These are phyloP conservation scores for Citrus australasica DNA, from an alignment of 345 rosid species.

Conservation along the genomic window DNA sequence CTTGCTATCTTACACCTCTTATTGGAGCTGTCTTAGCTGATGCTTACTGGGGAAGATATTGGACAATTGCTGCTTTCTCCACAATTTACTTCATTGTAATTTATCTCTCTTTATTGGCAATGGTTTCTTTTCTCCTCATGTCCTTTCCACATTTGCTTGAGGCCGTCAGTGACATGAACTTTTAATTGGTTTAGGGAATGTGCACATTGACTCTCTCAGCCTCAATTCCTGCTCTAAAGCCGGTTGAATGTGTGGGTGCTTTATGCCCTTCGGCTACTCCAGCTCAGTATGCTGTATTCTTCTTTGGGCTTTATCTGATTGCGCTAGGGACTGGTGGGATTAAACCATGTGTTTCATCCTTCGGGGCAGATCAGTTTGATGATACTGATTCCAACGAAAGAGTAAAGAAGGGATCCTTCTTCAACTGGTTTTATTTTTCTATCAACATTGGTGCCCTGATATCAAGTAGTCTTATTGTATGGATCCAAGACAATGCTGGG, in stretches of 20 bases:
- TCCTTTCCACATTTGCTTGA: background rate
- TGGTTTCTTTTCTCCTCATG: background rate
- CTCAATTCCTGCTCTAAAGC: slow-evolving; percentile 61
- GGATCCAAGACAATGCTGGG: slow-evolving; percentile 89
- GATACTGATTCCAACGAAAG: slow-evolving; percentile 78
- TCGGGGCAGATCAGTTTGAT: slow-evolving; percentile 97
- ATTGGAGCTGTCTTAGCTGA: slow-evolving; percentile 89
- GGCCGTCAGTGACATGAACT: slow-evolving; percentile 10
- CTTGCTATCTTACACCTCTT: slow-evolving; percentile 91
- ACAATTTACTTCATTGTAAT: slow-evolving; percentile 71
- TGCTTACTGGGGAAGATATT: slow-evolving; percentile 97
- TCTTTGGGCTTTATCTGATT: slow-evolving; percentile 83
- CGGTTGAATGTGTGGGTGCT: slow-evolving; percentile 54
- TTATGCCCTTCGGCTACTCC: slow-evolving; percentile 69
- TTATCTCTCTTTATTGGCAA: background rate
- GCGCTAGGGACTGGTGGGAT: slow-evolving; percentile 95
- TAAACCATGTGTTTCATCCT: slow-evolving; percentile 93
- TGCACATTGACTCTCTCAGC: slow-evolving; percentile 83
- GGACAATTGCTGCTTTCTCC: slow-evolving; percentile 92
- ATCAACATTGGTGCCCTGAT: slow-evolving; percentile 87
- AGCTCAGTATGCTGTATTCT: slow-evolving; percentile 70
- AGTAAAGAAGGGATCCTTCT: slow-evolving; percentile 80
- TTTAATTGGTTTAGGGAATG: slow-evolving; percentile 63
- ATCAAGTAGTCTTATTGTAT: slow-evolving; percentile 80
- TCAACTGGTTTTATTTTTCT: slow-evolving; percentile 94